A percentile compares a stretch with the other conserved stretches of the same genome.
These are phyloP conservation scores for Papilionanthe hybrid DNA, from an alignment of 116 monocot species.

Conservation along the genomic window DNA sequence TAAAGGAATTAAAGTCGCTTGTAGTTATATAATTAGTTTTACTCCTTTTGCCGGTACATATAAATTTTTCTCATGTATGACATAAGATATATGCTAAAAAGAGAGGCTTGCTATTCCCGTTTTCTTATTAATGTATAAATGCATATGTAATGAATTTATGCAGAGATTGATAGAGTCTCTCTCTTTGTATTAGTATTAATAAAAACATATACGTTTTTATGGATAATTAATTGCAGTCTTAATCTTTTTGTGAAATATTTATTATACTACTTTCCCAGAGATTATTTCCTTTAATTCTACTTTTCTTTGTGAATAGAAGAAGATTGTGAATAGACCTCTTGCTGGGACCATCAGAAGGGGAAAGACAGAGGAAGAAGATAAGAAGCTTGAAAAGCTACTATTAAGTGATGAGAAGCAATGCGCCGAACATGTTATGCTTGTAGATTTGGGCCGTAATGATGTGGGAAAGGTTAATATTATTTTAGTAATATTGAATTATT, in stretches of 20 bases:
- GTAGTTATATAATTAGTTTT: no score
- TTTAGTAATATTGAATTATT: background rate
- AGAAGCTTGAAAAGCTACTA: constrained; percentile 48
- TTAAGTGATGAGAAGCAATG: constrained; percentile 81
- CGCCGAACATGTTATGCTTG: constrained; percentile 90
- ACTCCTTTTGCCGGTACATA: no score
- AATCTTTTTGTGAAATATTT: background rate
- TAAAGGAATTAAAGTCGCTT: no score
- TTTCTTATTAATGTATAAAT: background rate
- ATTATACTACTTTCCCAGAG: background rate
- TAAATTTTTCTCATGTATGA: no score
- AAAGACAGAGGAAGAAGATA: constrained; percentile 58
- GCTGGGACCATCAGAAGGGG: constrained; percentile 81
- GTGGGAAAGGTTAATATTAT: constrained; percentile 67
- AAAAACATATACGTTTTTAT: background rate
- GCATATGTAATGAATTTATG: background rate
- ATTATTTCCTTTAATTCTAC: background rate
- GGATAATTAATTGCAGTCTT: background rate
- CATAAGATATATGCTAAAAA: no score
- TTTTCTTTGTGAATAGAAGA: constrained; percentile 35
- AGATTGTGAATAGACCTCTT: constrained; percentile 75
- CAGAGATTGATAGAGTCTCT: background rate
- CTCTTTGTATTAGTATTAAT: no score
- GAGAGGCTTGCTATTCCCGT: background rate
- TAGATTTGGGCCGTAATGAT: constrained; percentile 91